Conservation (phyloP, 2,329 filamentous ascomycete species). For the Xylaria sp. region DNA sequence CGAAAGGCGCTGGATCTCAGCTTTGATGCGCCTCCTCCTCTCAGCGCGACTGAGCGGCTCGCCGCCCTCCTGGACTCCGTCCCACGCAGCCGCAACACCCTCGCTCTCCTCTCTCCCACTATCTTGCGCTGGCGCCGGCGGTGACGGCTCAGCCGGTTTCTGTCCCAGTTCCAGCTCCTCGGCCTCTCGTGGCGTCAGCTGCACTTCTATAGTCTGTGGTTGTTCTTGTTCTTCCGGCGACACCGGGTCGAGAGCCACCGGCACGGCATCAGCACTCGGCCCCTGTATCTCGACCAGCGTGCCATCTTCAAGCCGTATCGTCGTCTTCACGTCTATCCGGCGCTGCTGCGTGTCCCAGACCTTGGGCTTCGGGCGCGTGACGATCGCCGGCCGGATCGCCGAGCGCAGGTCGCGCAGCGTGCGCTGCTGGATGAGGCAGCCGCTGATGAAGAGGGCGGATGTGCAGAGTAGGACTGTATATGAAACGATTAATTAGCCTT, state of each 20-base stretch:
- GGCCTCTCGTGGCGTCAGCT: conserved; percentile 43
- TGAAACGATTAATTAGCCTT: conserved; percentile 40
- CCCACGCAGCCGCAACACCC: conserved; percentile 36
- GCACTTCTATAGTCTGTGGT: conserved; percentile 52
- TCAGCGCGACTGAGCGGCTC: conserved; percentile 64
- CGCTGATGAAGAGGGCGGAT: conserved; percentile 83
- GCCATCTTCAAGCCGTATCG: conserved; percentile 61
- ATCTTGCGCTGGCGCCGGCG: neutral
- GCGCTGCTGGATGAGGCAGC: conserved; percentile 88
- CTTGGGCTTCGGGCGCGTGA: conserved; percentile 60
- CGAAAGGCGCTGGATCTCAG: conserved; percentile 63
- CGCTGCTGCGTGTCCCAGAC: conserved; percentile 49
- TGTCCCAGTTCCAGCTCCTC: conserved; percentile 50
- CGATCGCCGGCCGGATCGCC: conserved; percentile 68
- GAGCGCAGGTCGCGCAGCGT: conserved; percentile 81
- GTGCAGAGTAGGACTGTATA: conserved; percentile 78
- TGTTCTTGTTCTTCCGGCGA: neutral
- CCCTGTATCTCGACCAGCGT: conserved; percentile 52
- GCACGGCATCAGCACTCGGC: conserved; percentile 48
- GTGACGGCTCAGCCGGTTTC: conserved; percentile 40
- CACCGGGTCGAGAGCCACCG: neutral
- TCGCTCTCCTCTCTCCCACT: conserved; percentile 29
- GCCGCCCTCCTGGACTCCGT: conserved; percentile 54
- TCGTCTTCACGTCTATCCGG: conserved; percentile 45
- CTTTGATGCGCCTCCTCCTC: conserved; percentile 67